Percentiles rank a stretch among this genome's conserved stretches.
Conservation (phyloP, 2,329 filamentous ascomycete genomes). For the Diaporthe citrichinensis region DNA sequence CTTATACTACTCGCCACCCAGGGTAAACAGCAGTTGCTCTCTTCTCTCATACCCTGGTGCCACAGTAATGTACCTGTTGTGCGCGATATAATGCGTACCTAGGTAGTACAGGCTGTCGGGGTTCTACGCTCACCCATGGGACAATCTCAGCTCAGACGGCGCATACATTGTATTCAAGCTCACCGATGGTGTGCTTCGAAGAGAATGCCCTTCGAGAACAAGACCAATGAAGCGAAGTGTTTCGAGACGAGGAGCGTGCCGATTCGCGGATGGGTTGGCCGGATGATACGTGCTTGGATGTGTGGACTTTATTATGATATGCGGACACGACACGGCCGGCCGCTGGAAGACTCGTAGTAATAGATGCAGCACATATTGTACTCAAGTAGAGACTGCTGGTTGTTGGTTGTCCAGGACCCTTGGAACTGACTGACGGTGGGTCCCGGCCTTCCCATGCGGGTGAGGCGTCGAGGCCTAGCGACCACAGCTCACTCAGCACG, state of each 20-base stretch:
- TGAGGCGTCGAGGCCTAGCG: not conserved
- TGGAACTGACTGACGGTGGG: not conserved
- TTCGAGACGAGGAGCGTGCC: not conserved
- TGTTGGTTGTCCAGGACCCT: conserved; percentile 1
- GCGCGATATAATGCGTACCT: not conserved
- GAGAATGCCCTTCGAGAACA: not conserved
- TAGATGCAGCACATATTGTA: not conserved
- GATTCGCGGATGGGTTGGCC: not conserved
- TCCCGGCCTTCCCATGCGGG: not conserved
- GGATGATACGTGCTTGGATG: not conserved
- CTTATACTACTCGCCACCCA: not conserved
- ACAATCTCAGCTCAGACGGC: conserved; percentile 4
- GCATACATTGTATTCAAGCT: no score
- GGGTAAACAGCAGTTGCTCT: no score
- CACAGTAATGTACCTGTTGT: not conserved
- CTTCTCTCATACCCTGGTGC: not conserved
- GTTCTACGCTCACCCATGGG: conserved; percentile 4
- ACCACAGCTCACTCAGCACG: conserved; percentile 29
- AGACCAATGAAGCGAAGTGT: not conserved
- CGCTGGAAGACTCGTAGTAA: not conserved
- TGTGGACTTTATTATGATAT: not conserved
- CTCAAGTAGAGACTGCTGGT: not conserved
- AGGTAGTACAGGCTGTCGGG: not conserved
- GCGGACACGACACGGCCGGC: not conserved
- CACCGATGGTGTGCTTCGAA: not conserved